phyloP scores from a whole-genome alignment of 140 eudicot species.

The Eryngium alpinum region DNA sequence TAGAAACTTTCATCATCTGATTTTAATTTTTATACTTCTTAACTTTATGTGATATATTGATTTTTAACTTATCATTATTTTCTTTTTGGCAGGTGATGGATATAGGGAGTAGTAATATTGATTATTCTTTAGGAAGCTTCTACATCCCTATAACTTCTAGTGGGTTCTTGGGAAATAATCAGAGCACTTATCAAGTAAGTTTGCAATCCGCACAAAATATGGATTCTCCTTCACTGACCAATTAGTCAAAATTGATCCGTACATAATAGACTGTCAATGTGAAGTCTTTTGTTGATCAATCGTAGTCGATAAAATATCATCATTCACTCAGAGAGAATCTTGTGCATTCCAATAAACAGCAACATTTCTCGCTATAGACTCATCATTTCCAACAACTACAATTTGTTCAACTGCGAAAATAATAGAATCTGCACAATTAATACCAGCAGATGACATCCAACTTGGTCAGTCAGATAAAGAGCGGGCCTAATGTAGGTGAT shows the following conservation, averaged over 20 bases:
- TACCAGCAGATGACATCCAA: constrained; percentile 42
- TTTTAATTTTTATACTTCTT: background rate
- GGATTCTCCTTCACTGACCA: constrained; percentile 41
- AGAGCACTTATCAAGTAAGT: constrained; percentile 37
- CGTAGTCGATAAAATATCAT: constrained; percentile 37
- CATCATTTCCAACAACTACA: constrained; percentile 54
- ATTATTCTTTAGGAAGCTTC: constrained; percentile 52
- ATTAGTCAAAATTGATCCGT: constrained; percentile 34
- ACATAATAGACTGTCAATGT: constrained; percentile 37
- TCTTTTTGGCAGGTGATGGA: constrained; percentile 53
- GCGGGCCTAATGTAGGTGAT: constrained; percentile 42
- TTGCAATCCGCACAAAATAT: constrained; percentile 43
- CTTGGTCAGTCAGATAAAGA: constrained; percentile 40
- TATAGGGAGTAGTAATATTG: constrained; percentile 36
- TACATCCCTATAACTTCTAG: constrained; percentile 40
- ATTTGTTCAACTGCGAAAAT: constrained; percentile 39
- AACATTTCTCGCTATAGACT: constrained; percentile 35
- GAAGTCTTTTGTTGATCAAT: constrained; percentile 41
- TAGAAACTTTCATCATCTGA: background rate
- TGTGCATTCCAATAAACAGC: constrained; percentile 31
- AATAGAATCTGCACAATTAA: constrained; percentile 50
- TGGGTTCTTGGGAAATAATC: constrained; percentile 45
- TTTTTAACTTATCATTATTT: too few relatives aligned
- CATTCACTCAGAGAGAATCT: constrained; percentile 32
- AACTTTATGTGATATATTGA: too few relatives aligned